phyloP scores from a whole-genome alignment of 176 grass and related monocot genomes.

The Cenchrus americanus region DNA sequence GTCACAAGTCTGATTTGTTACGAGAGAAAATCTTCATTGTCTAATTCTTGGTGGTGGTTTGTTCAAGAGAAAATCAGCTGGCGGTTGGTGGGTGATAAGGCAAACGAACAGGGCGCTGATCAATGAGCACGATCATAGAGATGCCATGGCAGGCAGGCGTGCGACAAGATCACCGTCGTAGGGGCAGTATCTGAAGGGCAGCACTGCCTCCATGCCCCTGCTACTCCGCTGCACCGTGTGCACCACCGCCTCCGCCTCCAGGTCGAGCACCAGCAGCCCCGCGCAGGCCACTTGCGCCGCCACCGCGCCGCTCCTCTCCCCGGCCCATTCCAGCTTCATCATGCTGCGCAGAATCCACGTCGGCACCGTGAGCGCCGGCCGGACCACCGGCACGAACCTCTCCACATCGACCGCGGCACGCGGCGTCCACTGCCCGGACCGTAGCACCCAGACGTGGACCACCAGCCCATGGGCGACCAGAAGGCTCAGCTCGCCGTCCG shows the following conservation, averaged over 20 bases:
- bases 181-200: conserved; percentile 16
- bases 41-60: too few species aligned
- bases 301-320: conserved; percentile 18
- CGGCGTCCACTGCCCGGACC: neutral
- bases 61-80: too few species aligned
- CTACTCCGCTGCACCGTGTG: neutral
- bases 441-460: neutral
- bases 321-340: neutral
- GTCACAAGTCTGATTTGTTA: too few species aligned
- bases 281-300: neutral
- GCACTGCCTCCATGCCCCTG: neutral
- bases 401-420: neutral
- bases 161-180: neutral
- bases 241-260: neutral
- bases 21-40: too few species aligned
- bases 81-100: too few species aligned
- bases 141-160: neutral
- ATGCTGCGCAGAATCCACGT: neutral
- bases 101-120: too few species aligned
- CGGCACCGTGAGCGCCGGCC: too few species aligned
- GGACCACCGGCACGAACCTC: neutral
- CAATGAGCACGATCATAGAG: neutral
- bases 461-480: neutral
- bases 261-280: neutral
- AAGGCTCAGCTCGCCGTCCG: neutral